A percentile compares a stretch with the other conserved stretches of the same genome.
phyloP scores from a whole-genome alignment of 345 rosid species.

The Lumnitzera littorea region DNA sequence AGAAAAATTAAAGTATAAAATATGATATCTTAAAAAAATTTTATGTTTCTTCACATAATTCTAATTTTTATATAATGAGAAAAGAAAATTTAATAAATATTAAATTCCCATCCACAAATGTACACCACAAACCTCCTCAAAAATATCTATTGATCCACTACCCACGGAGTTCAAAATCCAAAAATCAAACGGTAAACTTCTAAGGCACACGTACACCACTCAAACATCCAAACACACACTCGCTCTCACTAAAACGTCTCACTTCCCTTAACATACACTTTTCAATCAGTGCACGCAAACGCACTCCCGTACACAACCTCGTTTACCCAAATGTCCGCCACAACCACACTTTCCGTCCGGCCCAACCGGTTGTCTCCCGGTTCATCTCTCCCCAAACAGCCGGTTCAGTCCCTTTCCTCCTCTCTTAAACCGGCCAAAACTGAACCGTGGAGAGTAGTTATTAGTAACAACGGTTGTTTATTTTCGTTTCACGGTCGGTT shows the following conservation, averaged over 20 bases:
- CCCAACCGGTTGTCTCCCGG: slow-evolving; percentile 46
- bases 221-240: neutral
- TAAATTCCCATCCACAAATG: too few relatives aligned
- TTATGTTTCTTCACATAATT: too few relatives aligned
- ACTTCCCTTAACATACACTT: too few relatives aligned
- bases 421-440: slow-evolving; percentile 11
- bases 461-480: slow-evolving; percentile 1
- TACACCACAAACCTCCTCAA: neutral
- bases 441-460: slow-evolving; percentile 30
- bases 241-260: neutral
- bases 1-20: too few relatives aligned
- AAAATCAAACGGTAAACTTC: neutral
- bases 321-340: slow-evolving; percentile 50
- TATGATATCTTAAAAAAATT: too few relatives aligned
- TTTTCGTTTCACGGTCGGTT: slow-evolving; percentile 15
- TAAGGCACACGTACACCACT: neutral
- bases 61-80: too few relatives aligned
- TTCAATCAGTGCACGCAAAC: neutral
- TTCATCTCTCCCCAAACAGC: slow-evolving; percentile 26
- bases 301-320: slow-evolving; percentile 11
- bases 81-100: too few relatives aligned
- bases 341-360: slow-evolving; percentile 62
- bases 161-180: too few relatives aligned
- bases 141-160: neutral
- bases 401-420: slow-evolving; percentile 13